These are phyloP conservation scores for Venturia oleaginea DNA, from an alignment of 2,329 filamentous ascomycete species.

Conservation along the genomic window DNA sequence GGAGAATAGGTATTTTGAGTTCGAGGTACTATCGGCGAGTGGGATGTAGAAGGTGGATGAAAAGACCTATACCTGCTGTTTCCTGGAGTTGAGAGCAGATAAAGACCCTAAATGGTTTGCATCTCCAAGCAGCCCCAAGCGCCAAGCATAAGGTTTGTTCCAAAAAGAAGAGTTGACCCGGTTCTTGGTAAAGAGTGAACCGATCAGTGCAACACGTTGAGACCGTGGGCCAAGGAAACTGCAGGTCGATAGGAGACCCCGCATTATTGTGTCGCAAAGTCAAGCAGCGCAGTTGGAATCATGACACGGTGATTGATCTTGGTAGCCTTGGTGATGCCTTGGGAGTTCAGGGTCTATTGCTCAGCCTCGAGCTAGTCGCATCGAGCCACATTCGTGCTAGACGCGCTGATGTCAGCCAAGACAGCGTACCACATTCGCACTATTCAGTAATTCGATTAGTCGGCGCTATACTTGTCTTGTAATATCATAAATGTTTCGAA, in stretches of 20 bases:
- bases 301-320: neutral
- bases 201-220: neutral
- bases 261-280: neutral
- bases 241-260: neutral
- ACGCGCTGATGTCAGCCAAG: neutral
- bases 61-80: neutral
- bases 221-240: neutral
- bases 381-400: neutral
- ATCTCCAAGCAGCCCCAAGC: neutral
- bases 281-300: neutral
- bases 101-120: neutral
- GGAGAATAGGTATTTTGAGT: neutral
- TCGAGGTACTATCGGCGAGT: neutral
- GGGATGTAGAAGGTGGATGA: neutral
- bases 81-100: neutral
- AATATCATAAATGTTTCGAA: no score
- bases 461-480: no score
- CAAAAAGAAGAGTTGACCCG: neutral
- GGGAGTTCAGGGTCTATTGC: neutral
- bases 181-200: neutral
- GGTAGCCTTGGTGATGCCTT: neutral
- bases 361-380: neutral
- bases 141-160: neutral
- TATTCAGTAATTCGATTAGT: neutral
- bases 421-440: neutral